Base-by-base conservation (phyloP, 345 rosid species). In the Erysimum cheiranthoides region DNA sequence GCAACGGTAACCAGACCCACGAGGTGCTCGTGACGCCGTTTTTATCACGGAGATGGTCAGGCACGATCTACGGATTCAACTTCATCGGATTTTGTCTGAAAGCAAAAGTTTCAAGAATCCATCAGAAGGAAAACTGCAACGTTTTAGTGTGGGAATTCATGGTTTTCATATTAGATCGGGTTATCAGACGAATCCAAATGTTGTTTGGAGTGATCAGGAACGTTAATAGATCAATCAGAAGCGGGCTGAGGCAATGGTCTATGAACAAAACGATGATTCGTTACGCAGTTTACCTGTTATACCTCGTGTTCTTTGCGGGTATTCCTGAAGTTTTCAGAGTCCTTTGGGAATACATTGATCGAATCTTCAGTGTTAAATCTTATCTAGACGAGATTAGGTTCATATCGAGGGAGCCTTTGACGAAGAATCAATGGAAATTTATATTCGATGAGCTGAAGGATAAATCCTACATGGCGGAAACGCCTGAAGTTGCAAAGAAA, bases 31-130 rank as follows among this genome's bases (percentile, higher is more conserved):
- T 62, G 9, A 83, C 84, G 4, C 63, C 78, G 7, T 7, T 82
- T 10, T 43, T 73, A 6, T 53, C 68, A 46, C 81, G 89, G 6
- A 79, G 91, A 56, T 91, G 95, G 91, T 80, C 86, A 18, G 85
- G 84, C 6, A 73, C 62, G 5, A 69, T 89, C 34, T 63, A 81
- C 0, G 80, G 83, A 8, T 64, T 75, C 79, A 87, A 83, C 45
- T 76, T 89, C 82, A 58, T 88, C 5, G 63, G 85, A 12, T 88
- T 35, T 30, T 85, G 89, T 65, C 74, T 85, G 10, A 74, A 78
- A 53, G 74, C 82, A 4, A 61, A 76, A 40, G 81, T 73, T 35
- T 58, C 69, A 68, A 50, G 62, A 75, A 68, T 75, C 74, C 73
- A 75, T 51, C 45, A 4, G 2, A 46, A 21, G 17, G 45, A 34